Base-by-base conservation (phyloP, 1,139 yeast species). In the Kluyveromyces sp. region DNA sequence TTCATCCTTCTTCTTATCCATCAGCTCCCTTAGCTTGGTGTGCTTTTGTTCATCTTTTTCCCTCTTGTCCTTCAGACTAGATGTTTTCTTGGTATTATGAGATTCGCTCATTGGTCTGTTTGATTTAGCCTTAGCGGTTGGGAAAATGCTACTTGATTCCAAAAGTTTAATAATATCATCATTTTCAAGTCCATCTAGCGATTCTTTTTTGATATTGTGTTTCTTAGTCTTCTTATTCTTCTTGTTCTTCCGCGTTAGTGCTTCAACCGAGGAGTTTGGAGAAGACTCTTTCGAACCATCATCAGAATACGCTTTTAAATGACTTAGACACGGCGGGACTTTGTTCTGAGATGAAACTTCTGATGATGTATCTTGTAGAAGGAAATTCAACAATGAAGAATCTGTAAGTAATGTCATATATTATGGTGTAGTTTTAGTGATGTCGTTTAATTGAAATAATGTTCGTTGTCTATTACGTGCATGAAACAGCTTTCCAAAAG, bases 331-430 rank as follows among this genome's bases (percentile, higher is more conserved):
- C 3, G n/a, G 30, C 6, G 42, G 42, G 10, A 27, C 15, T 10
- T 37, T 25, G 7, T 27, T 21, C 6, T n/a, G 7, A 4, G 31
- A 37, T 21, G n/a, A n/a, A 10, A 27, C 39, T 8, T 37, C 31
- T 4, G 15, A 27, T 4, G 27, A 21, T 7, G 42, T 28, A 25
- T 48, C 48, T 8, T 42, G 39, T 37, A 48, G 30, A 25, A 48
- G 41, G 28, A 48, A 48, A 31, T 48, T 48, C n/a, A 48, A 27
- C 21, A 42, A 32, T 8, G 36, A 36, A 3, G 45, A 42, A 10
- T 42, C 45, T 30, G 33, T 42, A 29, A 36, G 7, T 6, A 27
- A 6, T 7, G 34, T 33, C 38, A 41, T 34, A 5, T 15, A 28
- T 8, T 21, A 10, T 6, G 10, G n/a, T 7, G 7, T 34, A 34